Conservation (phyloP, 371 early-diverging fungal species). For the Lichtheimia corymbifera region DNA sequence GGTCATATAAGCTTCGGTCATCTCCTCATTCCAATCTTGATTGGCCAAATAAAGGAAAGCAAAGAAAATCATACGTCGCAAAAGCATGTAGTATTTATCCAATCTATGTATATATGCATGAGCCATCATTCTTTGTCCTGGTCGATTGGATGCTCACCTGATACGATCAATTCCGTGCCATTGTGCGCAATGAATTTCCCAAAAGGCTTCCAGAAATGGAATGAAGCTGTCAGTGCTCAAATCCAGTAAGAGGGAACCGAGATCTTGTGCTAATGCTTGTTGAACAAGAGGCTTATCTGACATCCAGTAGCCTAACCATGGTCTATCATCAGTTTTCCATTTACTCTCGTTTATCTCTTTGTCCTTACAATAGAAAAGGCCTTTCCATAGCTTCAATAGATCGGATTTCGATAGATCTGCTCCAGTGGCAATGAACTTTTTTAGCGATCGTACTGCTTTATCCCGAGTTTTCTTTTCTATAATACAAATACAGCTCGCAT, state of each 20-base stretch:
- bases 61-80: constrained; percentile 71
- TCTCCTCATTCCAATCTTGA: constrained; percentile 63
- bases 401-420: constrained; percentile 65
- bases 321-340: neutral
- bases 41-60: constrained; percentile 70
- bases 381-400: constrained; percentile 90
- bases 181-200: constrained; percentile 79
- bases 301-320: constrained; percentile 84
- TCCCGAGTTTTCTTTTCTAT: constrained; percentile 86
- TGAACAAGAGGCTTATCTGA: constrained; percentile 93
- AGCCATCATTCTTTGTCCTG: neutral
- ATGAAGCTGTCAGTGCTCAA: constrained; percentile 60
- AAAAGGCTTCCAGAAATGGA: constrained; percentile 76
- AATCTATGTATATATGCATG: constrained; percentile 46
- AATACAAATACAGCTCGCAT: neutral
- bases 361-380: constrained; percentile 87
- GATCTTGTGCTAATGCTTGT: constrained; percentile 80
- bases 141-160: constrained; percentile 44
- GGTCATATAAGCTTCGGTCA: constrained; percentile 59
- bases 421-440: constrained; percentile 58
- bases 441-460: constrained; percentile 74
- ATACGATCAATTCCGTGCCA: constrained; percentile 90
- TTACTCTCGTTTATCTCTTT: neutral
- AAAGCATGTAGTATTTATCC: constrained; percentile 85
- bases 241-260: constrained; percentile 66